Base-by-base conservation (phyloP, 1,284 basidiomycete genomes). In the Flammula alnicola region DNA sequence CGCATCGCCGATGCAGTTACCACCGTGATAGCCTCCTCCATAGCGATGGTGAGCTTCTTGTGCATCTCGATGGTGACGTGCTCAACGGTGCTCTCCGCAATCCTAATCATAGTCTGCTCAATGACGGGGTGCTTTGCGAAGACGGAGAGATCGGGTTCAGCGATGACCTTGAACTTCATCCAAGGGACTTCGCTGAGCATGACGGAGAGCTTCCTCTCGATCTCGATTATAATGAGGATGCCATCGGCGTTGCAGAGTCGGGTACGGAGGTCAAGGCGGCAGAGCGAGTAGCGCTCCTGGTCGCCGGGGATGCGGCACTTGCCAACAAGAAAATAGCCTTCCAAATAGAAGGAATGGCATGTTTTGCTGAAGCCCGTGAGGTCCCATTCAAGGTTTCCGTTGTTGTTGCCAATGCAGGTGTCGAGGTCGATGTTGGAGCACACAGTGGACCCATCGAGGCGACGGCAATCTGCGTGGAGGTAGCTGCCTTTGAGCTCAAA, bases 1-100 rank as follows among this genome's bases (percentile, higher is more conserved):
- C 29, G 32, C 51, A 53, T 53, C 25, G 51, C 51, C 27, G 51
- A 53, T 5, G 37, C 51, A 14, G 51, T 53, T 9, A 53, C 44
- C n/a, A 31, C 44, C 4, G 33, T 10, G 19, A 53, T 53, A 26
- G 51, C 51, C 8, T 30, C 16, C 43, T 53, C 37, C 51, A 53
- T 53, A 4, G 51, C 51, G 16, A 46, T 49, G 23, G 51, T 53
- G 20, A 53, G 42, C 36, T 31, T 25, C 33, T 42, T 32, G 33
- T 53, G 51, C 51, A 53, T 53, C 11, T 35, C 38, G 2, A 32
- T 20, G 10, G 51, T 53, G 27, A 53, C 51, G 11, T 53, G 47
- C 51, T 53, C n/a, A n/a, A n/a, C n/a, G n/a, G n/a, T n/a, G n/a
- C n/a, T n/a, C n/a, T n/a, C n/a, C n/a, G n/a, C n/a, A n/a, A n/a